Conservation (phyloP, 768 basidiomycete species). For the Russula virescens region DNA sequence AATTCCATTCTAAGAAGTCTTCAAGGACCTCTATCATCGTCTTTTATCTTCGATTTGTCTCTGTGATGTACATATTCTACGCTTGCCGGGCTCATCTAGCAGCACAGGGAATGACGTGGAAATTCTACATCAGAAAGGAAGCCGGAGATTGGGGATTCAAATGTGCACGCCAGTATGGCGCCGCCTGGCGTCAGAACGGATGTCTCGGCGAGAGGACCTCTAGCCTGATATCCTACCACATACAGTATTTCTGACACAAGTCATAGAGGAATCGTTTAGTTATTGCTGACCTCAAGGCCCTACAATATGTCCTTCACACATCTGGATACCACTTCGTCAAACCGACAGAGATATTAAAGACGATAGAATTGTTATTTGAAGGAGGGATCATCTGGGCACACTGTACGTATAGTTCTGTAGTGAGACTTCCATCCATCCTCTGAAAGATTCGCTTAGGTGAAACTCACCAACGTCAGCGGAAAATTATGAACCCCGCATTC, state of each 20-base stretch:
- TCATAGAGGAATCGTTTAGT: neutral
- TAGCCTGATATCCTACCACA: neutral
- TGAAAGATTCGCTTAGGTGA: constrained; percentile 10
- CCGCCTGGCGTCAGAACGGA: constrained; percentile 22
- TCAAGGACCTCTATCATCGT: too few species aligned
- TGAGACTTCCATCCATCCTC: neutral
- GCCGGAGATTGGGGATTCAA: constrained; percentile 26
- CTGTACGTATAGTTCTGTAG: constrained; percentile 15
- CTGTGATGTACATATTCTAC: too few species aligned
- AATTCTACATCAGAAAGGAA: neutral
- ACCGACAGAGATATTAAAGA: neutral
- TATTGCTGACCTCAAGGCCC: constrained; percentile 20
- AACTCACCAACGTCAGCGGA: too few species aligned
- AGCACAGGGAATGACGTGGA: too few species aligned
- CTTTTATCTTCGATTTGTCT: too few species aligned
- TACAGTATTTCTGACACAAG: constrained; percentile 13
- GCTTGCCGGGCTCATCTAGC: too few species aligned
- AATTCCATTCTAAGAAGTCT: too few species aligned
- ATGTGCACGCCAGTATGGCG: too few species aligned
- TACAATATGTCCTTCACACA: constrained; percentile 29
- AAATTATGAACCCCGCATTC: constrained; percentile 29
- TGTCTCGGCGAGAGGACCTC: constrained; percentile 24
- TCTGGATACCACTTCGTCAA: constrained; percentile 27
- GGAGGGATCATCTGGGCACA: constrained; percentile 21
- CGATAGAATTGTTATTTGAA: constrained; percentile 20